Conservation (phyloP, 257 asterid genomes). For the Solanum appendiculatum region DNA sequence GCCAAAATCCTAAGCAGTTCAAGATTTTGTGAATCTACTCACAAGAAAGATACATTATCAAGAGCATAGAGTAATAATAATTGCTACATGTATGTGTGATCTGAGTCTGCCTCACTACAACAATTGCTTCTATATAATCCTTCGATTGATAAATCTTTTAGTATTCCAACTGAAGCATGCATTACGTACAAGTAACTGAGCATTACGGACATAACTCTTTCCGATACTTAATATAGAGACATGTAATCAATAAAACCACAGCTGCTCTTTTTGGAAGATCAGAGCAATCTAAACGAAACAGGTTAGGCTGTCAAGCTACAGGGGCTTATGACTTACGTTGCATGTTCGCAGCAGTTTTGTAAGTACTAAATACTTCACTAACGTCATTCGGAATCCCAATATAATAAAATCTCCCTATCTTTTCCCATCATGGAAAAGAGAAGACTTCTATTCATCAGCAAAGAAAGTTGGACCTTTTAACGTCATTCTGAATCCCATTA, state of each 20-base stretch:
- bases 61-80: neutral
- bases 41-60: neutral
- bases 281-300: neutral
- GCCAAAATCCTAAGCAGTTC: neutral
- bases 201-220: neutral
- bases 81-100: neutral
- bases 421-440: neutral
- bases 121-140: neutral
- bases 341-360: neutral
- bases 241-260: neutral
- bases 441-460: neutral
- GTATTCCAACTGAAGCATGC: neutral
- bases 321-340: neutral
- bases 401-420: neutral
- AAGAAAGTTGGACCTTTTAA: neutral
- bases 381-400: too few relatives aligned
- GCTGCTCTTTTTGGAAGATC: neutral
- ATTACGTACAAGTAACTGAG: neutral
- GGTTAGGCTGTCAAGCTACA: neutral
- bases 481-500: neutral
- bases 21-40: neutral
- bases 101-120: neutral
- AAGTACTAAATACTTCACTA: neutral
- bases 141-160: neutral
- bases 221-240: neutral